Percentiles rank a stretch among this genome's conserved stretches.
These are phyloP conservation scores for Diaporthe batatas DNA, from an alignment of 2,329 filamentous ascomycete species.

Conservation along the genomic window DNA sequence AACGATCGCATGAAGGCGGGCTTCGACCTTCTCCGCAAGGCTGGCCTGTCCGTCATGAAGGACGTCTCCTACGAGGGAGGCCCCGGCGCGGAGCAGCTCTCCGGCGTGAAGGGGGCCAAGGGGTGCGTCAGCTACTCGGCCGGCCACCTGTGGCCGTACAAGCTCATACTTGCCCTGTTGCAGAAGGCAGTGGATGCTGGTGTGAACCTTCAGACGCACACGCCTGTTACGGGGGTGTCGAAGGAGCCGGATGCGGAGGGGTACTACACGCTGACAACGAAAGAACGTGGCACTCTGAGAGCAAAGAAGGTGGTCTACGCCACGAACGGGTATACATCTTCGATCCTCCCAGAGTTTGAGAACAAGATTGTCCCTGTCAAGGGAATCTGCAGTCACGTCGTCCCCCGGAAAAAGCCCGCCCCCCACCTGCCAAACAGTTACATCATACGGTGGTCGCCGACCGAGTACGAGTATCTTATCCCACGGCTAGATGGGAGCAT, in stretches of 20 bases:
- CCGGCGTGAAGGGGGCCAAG: constrained; percentile 54
- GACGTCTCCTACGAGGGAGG: constrained; percentile 49
- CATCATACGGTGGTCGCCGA: constrained; percentile 43
- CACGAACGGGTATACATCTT: constrained; percentile 52
- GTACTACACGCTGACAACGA: constrained; percentile 41
- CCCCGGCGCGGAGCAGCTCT: constrained; percentile 50
- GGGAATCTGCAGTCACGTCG: constrained; percentile 48
- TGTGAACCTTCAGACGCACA: constrained; percentile 50
- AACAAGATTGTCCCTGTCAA: constrained; percentile 51
- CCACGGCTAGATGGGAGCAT: constrained; percentile 57
- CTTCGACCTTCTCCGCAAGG: constrained; percentile 50
- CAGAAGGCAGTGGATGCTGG: constrained; percentile 43
- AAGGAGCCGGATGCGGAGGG: constrained; percentile 39
- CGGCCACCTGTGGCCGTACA: constrained; percentile 51
- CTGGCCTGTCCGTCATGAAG: constrained; percentile 46
- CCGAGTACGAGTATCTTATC: constrained; percentile 54
- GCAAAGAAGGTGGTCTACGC: constrained; percentile 49
- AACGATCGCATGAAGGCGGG: constrained; percentile 46
- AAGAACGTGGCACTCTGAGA: constrained; percentile 44
- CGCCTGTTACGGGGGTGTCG: constrained; percentile 45
- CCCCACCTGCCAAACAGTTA: constrained; percentile 45
- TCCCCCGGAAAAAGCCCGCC: constrained; percentile 22
- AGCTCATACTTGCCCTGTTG: constrained; percentile 49
- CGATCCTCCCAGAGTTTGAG: constrained; percentile 50
- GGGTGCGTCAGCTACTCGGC: constrained; percentile 51